These are phyloP conservation scores for Populus nigra DNA, from an alignment of 345 rosid genomes.

Conservation along the genomic window DNA sequence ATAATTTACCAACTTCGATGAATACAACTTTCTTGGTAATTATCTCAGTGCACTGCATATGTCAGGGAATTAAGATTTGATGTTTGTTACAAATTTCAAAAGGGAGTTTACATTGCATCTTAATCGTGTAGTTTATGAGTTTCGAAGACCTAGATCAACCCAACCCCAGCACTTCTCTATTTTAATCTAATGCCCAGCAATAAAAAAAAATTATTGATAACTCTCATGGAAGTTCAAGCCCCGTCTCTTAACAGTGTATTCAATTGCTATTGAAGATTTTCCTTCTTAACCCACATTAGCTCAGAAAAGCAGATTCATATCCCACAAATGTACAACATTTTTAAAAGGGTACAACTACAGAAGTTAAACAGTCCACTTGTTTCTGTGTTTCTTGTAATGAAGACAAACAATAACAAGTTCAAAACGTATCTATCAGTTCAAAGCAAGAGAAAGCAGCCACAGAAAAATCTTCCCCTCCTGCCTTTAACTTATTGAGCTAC, in stretches of 20 bases:
- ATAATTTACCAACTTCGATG: conserved; percentile 6
- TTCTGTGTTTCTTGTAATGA: neutral
- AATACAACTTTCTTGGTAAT: neutral
- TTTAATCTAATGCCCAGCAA: neutral
- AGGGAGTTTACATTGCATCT: neutral
- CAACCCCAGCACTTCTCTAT: neutral
- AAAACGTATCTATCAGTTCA: neutral
- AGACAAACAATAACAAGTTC: neutral
- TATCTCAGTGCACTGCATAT: neutral
- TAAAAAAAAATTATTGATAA: neutral
- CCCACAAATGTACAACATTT: neutral
- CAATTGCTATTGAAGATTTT: neutral
- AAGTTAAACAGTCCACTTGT: neutral
- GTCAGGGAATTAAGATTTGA: neutral
- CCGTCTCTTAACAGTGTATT: neutral
- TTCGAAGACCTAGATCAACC: neutral
- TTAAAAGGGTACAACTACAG: neutral
- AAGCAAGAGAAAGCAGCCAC: neutral
- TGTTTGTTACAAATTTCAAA: neutral
- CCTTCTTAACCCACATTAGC: neutral
- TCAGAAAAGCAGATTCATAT: neutral
- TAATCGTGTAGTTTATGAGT: neutral
- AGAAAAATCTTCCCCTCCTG: neutral
- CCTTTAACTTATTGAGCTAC: neutral
- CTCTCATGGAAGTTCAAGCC: neutral